Evolutionary conservation across 2,329 filamentous ascomycete genomes (phyloP), one percentile per base, ranked within the genome.

Genomic region (Tolypocladium pustulatum): DNA sequence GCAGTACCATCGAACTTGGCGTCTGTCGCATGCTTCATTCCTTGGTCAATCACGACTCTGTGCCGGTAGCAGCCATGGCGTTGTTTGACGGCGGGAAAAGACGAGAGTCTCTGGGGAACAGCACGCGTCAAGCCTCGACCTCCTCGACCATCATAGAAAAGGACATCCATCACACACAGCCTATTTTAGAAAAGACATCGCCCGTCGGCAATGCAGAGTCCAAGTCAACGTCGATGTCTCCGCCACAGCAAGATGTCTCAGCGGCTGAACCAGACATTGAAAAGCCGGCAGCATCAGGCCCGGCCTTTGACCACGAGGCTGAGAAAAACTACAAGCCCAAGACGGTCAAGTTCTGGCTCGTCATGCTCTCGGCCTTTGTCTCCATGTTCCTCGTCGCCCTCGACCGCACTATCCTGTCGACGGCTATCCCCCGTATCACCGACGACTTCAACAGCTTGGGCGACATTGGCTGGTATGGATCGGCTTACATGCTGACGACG

Each of bases 391-490:
- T 84, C 36, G 80, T 84, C 30, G 81, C 81, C n/a, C 73, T 84
- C 13, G 61, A 84, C 74, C 46, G 81, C 32, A 82, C 81, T n/a
- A 83, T 83, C 62, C 73, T 83, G 54, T 75, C 80, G 6, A 83
- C 80, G 2, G 80, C 81, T 13, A 76, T 81, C 30, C 80, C 81
- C 1, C 70, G 73, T 38, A 83, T 83, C 65, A 81, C 79, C n/a
- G 75, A 81, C 63, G 78, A 82, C 25, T 83, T 84, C 66, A 71
- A 80, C 54, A 80, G 81, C 56, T 70, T 85, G 2, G 78, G 78
- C 2, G 84, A 87, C 61, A 81, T 86, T 59, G 82, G 82, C 56
- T 87, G 84, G 84, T 86, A 86, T 67, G 82, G 80, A 6, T 82
- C 81, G 41, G 78, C 81, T 1, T 84, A 85, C 66, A 80, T 85